Base-by-base conservation (phyloP, 345 rosid genomes). In the Anastatica hierochuntica region DNA sequence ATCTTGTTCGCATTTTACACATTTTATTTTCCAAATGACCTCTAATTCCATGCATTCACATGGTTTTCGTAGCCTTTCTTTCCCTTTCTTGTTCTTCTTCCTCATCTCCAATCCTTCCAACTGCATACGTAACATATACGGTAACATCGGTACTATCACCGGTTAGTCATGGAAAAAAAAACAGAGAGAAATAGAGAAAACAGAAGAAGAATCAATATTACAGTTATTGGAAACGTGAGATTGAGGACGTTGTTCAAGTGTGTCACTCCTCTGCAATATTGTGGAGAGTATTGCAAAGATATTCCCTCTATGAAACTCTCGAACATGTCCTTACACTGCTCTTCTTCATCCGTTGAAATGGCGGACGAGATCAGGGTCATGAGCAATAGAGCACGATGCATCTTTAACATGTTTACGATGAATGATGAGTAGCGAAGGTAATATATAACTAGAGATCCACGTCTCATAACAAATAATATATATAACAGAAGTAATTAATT, bases 231-330 rank as follows among this genome's bases (percentile, higher is more conserved):
- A 11, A 50, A 64, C 33, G 38, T 56, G 45, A 56, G 38, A 16
- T 64, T 56, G 57, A 64, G 44, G 58, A 27, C 50, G 46, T 56
- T 64, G 44, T 56, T 56, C 6, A 56, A 41, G 14, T 46, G 63
- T 41, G 45, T 17, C 69, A 64, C 58, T 49, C 69, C 69, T 49
- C 52, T 56, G 18, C 63, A 64, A 19, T 64, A 56, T 37, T 41
- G 51, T 56, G 69, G 63, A 64, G 18, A 56, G 1, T 37, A 52
- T 10, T 49, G 57, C 2, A 16, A 10, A 24, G 63, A 38, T 11
- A 64, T 17, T 64, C 16, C 51, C 3, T 49, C 33, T 10, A 24
- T 17, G 39, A 64, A 16, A 21, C 15, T 48, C 38, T 64, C 38
- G 31, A 64, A 49, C 39, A 64, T 49, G 31, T 33, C 63, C 31